Base-by-base conservation (phyloP, 345 rosid species). In the Ceriops decandra region DNA sequence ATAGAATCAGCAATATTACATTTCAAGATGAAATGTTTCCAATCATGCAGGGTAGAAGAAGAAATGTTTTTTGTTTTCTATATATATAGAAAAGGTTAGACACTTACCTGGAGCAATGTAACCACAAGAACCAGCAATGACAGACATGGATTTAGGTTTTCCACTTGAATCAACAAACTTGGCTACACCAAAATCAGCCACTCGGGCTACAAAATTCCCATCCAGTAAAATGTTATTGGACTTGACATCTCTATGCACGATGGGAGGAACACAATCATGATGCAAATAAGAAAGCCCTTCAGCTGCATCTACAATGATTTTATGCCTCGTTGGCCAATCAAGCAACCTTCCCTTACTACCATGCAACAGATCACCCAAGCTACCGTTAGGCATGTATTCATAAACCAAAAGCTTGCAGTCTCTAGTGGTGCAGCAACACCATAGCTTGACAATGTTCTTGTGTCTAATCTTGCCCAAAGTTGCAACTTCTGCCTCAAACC, bases 61-160 rank as follows among this genome's bases (percentile, higher is more conserved):
- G 17, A 62, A 52, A 38, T 22, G 20, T 56, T 52, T n/a, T 13
- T 8, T 21, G 5, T 15, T 54, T 42, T 11, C 3, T 11, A 8
- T 36, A 36, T 1, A 9, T 42, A 42, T 8, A 36, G 36, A 38
- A 54, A 56, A 52, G 64, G 17, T 22, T 49, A 5, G 16, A 2
- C 42, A 74, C 96, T 70, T 75, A 92, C 99, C 99, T 80, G 99
- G 99, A 33, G 99, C 99, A 66, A 95, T 92, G 80, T 95, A 95
- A 64, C 99, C 99, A 64, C 98, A 90, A 47, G 99, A 95, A 15
- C 99, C 99, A 20, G 99, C 97, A 57, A 95, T 88, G 19, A 83
- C 86, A 15, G 99, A 95, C 99, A 95, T 95, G 15, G 99, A 92
- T 70, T 90, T 85, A 0, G 83, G 92, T 69, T 86, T 95, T 36